These are phyloP conservation scores for Aspergillus niger DNA, from an alignment of 2,329 filamentous ascomycete genomes.

Conservation along the genomic window DNA sequence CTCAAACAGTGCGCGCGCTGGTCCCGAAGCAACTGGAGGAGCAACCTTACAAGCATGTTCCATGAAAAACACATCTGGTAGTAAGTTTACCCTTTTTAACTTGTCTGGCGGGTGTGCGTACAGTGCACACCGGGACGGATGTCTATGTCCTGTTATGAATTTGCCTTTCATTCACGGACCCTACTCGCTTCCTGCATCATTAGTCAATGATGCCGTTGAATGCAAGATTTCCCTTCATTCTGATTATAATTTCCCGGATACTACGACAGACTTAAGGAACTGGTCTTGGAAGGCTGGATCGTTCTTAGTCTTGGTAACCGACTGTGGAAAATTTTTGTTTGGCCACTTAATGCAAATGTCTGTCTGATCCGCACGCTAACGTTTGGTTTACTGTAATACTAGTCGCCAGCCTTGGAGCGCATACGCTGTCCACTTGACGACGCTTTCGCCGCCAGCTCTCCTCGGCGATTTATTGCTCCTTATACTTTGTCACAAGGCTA, in stretches of 20 bases:
- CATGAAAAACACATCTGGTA: constrained; percentile 80
- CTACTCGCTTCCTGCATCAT: background rate
- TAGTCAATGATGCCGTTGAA: background rate
- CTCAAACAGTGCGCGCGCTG: constrained; percentile 91
- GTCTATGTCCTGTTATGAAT: background rate
- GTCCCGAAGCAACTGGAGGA: constrained; percentile 97
- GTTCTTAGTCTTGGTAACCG: background rate
- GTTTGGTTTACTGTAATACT: constrained; percentile 23
- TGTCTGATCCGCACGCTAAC: constrained; percentile 29
- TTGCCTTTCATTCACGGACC: background rate
- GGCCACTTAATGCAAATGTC: background rate
- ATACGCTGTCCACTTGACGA: constrained; percentile 90
- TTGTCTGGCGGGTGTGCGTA: background rate
- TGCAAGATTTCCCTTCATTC: background rate
- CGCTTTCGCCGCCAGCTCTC: constrained; percentile 85
- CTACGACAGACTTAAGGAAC: background rate
- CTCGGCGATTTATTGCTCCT: constrained; percentile 74
- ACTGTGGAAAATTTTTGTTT: background rate
- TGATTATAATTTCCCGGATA: background rate
- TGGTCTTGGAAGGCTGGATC: background rate
- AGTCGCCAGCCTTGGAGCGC: constrained; percentile 92
- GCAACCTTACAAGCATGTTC: constrained; percentile 88
- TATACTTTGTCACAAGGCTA: constrained; percentile 68
- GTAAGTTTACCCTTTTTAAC: constrained; percentile 60
- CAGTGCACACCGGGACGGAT: background rate